Evolutionary conservation across 2,329 filamentous ascomycete genomes (phyloP), one percentile per base, ranked within the genome.

Genomic region (Penicillium oxalicum): DNA sequence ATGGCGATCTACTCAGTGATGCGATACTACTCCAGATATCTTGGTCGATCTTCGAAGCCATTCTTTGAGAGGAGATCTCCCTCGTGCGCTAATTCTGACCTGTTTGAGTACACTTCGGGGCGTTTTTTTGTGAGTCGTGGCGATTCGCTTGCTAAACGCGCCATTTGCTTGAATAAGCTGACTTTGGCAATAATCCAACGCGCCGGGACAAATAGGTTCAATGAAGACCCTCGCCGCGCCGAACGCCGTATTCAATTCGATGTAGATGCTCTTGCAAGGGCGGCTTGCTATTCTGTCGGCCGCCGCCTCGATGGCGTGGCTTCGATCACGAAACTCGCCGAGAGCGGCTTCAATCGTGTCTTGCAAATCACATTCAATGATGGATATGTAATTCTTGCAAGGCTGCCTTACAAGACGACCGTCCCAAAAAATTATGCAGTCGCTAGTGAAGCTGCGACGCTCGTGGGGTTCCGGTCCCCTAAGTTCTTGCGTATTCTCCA

Each of bases 381-480:
- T 51, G 57, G 48, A 2, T 57, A 54, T 25, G 32, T 45, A 18
- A 50, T 48, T 4, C 53, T 64, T 33, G 51, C 50, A 13, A 61
- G 61, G 29, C 54, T 62, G 12, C 58, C 56, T 26, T 61, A 57
- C 42, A 38, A 18, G n/a, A 52, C 54, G 33, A 49, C 59, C 9
- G 57, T 55, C 1, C 52, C 55, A 4, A 60, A 49, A 32, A 36
- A 42, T 0, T 60, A 58, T 36, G 49, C 54, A 18, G 58, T 58
- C 25, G 60, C 59, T 7, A 61, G 54, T 47, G 59, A 63, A 54
- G 59, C 54, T 9, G 58, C 58, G 24, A 61, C 58, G 8, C 46
- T 57, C 9, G 48, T 40, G 54, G 52, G 2, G 47, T 61, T 3
- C 56, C 55, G 1, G 55, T 58, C 1, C 52, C 53, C n/a, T 26